Evolutionary conservation across 306 rosid species (phyloP).

Genomic region (Potentilla sterilis): DNA sequence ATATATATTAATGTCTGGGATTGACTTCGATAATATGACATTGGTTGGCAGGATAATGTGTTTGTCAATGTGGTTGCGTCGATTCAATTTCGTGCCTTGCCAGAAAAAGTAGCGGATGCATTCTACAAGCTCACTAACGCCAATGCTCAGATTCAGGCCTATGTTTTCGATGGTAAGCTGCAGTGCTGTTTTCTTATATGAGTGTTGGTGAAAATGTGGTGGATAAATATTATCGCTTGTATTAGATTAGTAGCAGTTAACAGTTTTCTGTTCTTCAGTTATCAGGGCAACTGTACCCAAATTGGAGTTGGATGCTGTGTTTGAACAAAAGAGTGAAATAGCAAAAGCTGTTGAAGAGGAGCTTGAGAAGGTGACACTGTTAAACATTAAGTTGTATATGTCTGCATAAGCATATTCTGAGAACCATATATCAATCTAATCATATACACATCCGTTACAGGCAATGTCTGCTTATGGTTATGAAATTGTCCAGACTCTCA

Average conservation of each 20-base stretch:
- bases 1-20: neutral
- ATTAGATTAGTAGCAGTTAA: slow-evolving; percentile 12
- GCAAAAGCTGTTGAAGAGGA: slow-evolving; percentile 66
- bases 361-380: slow-evolving; percentile 55
- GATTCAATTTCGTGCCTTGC: slow-evolving; percentile 58
- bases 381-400: neutral
- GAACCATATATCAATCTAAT: neutral
- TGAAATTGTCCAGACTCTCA: slow-evolving; percentile 68
- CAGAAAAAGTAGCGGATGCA: slow-evolving; percentile 61
- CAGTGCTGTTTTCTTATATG: neutral
- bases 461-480: slow-evolving; percentile 69
- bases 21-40: neutral
- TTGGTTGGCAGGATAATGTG: slow-evolving; percentile 56
- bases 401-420: neutral
- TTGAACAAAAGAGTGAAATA: slow-evolving; percentile 69
- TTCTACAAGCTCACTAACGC: slow-evolving; percentile 71
- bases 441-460: slow-evolving; percentile 24
- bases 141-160: slow-evolving; percentile 67
- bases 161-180: slow-evolving; percentile 70
- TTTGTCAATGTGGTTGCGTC: slow-evolving; percentile 71
- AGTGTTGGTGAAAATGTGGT: slow-evolving; percentile 10
- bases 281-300: slow-evolving; percentile 74
- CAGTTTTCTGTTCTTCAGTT: slow-evolving; percentile 39
- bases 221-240: neutral
- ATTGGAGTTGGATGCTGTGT: slow-evolving; percentile 62